Evolutionary conservation across 2,329 filamentous ascomycete species (phyloP), one percentile per base, ranked within the genome.

Genomic region (Neospermospora avenae): DNA sequence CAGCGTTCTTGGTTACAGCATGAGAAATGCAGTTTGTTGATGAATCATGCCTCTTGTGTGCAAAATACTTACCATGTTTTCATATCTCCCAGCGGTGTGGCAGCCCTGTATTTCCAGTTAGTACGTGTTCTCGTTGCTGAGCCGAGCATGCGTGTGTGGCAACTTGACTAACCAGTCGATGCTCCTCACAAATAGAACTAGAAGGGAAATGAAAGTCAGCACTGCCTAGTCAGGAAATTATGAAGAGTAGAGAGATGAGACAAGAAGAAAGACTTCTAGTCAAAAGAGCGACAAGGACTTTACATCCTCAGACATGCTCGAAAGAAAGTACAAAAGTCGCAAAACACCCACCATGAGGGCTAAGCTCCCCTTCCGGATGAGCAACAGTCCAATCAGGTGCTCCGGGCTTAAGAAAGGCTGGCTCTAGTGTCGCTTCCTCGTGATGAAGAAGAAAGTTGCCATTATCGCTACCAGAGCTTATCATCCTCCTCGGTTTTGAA

Each of bases 21-120:
- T n/a, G n/a, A n/a, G n/a, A n/a, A n/a, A n/a, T n/a, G n/a, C n/a
- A n/a, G n/a, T n/a, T n/a, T n/a, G n/a, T n/a, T n/a, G n/a, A n/a
- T n/a, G n/a, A n/a, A n/a, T n/a, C n/a, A n/a, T n/a, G n/a, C n/a
- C n/a, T n/a, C n/a, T n/a, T n/a, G n/a, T 55, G 16, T n/a, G 28
- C 24, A 14, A 13, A 24, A 34, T 1, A 5, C 25, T 35, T 18
- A 76, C 67, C 91, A 88, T 16, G 82, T 74, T 63, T 88, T 85
- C 41, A 93, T 90, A 0, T 89, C 87, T 0, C 90, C 90, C 1
- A 95, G 77, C 1, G 86, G 77, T 1, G 90, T 93, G 0, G 81
- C 77, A 1, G 81, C 81, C 51, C 48, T 51, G 31, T 22, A 4
- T 22, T 13, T 6, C 3, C 14, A 7, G 48, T 51, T 18, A 51